These are phyloP conservation scores for Claviceps digitariae DNA, from an alignment of 2,329 filamentous ascomycete genomes.

Conservation along the genomic window DNA sequence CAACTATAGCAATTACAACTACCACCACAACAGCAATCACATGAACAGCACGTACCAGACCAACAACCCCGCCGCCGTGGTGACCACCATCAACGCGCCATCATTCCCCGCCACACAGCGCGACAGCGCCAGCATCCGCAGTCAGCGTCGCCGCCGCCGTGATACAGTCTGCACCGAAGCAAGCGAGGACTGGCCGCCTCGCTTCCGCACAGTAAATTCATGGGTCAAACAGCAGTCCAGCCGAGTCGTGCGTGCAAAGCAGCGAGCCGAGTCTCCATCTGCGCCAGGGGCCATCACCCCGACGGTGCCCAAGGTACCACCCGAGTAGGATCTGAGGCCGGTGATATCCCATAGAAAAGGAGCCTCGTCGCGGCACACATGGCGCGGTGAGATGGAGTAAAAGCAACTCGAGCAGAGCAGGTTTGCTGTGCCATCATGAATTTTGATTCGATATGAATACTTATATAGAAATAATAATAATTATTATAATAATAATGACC, in stretches of 20 bases:
- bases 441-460: background rate
- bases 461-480: too few relatives aligned
- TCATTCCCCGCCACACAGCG: constrained; percentile 4
- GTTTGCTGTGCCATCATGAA: background rate
- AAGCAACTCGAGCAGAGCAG: background rate
- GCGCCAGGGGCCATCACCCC: constrained; percentile 17
- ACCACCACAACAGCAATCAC: too few relatives aligned
- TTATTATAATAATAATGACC: too few relatives aligned
- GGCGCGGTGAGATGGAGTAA: constrained; percentile 13
- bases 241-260: constrained; percentile 34
- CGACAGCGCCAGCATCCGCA: constrained; percentile 3
- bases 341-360: constrained; percentile 38
- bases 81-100: constrained; percentile 8
- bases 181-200: constrained; percentile 39
- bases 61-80: constrained; percentile 5
- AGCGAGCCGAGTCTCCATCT: constrained; percentile 13
- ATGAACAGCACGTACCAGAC: constrained; percentile 14
- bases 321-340: constrained; percentile 32
- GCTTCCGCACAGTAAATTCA: constrained; percentile 44
- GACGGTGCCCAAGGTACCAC: constrained; percentile 27
- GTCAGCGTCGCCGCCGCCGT: constrained; percentile 13
- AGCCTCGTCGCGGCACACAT: constrained; percentile 30
- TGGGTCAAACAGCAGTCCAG: constrained; percentile 54
- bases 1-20: background rate
- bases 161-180: constrained; percentile 40